Evolutionary conservation across 2,329 filamentous ascomycete genomes (phyloP).

Genomic region (Taxawa tesnikishii): DNA sequence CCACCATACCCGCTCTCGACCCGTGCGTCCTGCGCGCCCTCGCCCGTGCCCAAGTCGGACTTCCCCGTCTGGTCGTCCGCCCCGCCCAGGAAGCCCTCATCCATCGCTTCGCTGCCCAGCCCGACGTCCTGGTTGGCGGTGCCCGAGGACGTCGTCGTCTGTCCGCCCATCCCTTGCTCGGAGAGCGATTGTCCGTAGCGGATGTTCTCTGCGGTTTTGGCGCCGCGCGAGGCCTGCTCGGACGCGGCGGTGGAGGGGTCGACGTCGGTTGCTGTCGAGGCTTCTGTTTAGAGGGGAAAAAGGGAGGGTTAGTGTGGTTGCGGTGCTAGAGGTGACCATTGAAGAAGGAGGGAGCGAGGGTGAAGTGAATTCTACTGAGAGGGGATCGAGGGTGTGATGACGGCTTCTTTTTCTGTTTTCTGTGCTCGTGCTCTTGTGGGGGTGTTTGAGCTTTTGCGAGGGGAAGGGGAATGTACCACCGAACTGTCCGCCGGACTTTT

Average conservation of each 20-base stretch:
- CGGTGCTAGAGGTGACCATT: conserved; percentile 7
- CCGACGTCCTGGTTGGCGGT: conserved; percentile 26
- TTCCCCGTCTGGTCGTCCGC: conserved; percentile 22
- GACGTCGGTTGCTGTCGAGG: conserved; percentile 19
- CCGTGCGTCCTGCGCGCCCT: conserved; percentile 25
- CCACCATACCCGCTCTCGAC: conserved; percentile 40
- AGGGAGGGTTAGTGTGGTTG: conserved; percentile 6
- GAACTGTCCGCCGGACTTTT: conserved; percentile 46
- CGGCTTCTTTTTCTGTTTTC: not conserved
- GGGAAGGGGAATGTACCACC: conserved; percentile 27
- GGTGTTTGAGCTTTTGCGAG: not conserved
- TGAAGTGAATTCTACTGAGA: too few species aligned
- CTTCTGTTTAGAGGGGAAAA: too few species aligned
- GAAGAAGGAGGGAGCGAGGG: conserved; percentile 9
- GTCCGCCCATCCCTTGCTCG: conserved; percentile 42
- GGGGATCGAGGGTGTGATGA: conserved; percentile 1
- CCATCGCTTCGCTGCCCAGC: conserved; percentile 14
- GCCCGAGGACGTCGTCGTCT: conserved; percentile 30
- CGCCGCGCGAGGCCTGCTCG: conserved; percentile 23
- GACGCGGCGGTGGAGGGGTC: conserved; percentile 17
- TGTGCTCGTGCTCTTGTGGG: conserved; percentile 1
- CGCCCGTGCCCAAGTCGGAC: too few species aligned
- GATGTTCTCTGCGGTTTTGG: conserved; percentile 39
- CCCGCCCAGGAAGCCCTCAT: conserved; percentile 15
- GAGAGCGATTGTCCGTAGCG: conserved; percentile 44